phyloP scores from a whole-genome alignment of 257 asterid genomes.

The Solanum rostratum region DNA sequence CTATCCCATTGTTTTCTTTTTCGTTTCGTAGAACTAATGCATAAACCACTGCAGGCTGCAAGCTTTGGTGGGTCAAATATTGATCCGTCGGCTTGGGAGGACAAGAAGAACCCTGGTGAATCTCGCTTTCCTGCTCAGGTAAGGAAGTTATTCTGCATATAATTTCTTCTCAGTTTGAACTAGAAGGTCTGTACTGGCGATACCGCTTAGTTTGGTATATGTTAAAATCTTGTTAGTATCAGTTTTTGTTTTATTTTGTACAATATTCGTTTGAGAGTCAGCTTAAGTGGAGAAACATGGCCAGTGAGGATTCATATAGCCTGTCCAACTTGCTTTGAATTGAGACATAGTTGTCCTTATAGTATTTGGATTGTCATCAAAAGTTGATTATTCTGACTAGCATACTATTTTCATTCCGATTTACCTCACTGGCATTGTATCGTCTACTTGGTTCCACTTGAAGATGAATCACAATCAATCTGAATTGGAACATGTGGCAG shows the following conservation, averaged over 20 bases:
- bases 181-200: background rate
- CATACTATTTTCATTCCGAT: background rate
- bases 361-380: background rate
- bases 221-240: background rate
- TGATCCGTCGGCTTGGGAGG: conserved; percentile 97
- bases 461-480: background rate
- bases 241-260: background rate
- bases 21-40: background rate
- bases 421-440: background rate
- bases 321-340: background rate
- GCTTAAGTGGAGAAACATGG: background rate
- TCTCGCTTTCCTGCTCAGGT: conserved; percentile 99
- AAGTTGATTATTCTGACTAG: background rate
- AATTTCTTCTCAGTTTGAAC: background rate
- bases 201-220: background rate
- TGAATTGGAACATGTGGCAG: background rate
- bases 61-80: conserved; percentile 92
- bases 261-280: background rate
- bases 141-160: background rate
- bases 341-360: background rate
- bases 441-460: background rate
- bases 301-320: background rate
- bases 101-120: conserved; percentile 85
- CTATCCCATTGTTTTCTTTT: background rate
- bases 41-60: conserved; percentile 47